These are phyloP conservation scores for Aspergillus ochraceus DNA, from an alignment of 2,329 filamentous ascomycete species.

Conservation along the genomic window DNA sequence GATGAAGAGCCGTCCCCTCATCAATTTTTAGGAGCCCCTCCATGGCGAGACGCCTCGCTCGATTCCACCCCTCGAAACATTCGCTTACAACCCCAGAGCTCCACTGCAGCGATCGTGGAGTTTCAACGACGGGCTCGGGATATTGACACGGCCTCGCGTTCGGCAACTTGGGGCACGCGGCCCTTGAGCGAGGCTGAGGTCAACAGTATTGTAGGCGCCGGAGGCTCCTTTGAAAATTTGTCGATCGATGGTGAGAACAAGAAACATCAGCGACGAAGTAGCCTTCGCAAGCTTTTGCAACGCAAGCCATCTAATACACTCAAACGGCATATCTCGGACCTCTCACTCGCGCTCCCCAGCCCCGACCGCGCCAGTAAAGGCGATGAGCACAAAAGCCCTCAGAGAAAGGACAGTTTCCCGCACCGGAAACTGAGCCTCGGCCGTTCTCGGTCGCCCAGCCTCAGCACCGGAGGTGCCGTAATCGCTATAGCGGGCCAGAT, in stretches of 20 bases:
- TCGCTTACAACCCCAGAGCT: slow-evolving; percentile 51
- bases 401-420: slow-evolving; percentile 35
- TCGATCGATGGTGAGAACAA: slow-evolving; percentile 39
- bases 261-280: slow-evolving; percentile 47
- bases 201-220: slow-evolving; percentile 45
- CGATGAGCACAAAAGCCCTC: slow-evolving; percentile 18
- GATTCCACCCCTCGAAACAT: slow-evolving; percentile 30
- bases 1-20: slow-evolving; percentile 34
- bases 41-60: slow-evolving; percentile 51
- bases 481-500: slow-evolving; percentile 48
- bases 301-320: slow-evolving; percentile 42
- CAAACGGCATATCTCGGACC: slow-evolving; percentile 45
- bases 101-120: slow-evolving; percentile 56
- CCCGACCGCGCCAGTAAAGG: slow-evolving; percentile 24
- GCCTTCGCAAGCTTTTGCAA: slow-evolving; percentile 46
- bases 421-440: slow-evolving; percentile 40
- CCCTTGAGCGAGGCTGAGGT: slow-evolving; percentile 54
- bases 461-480: slow-evolving; percentile 43
- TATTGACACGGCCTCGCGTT: slow-evolving; percentile 54
- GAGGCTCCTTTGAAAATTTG: slow-evolving; percentile 45
- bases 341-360: slow-evolving; percentile 29
- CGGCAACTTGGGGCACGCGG: slow-evolving; percentile 56
- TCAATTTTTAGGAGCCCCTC: slow-evolving; percentile 42
- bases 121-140: slow-evolving; percentile 52
- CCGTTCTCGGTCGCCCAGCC: slow-evolving; percentile 39